Evolutionary conservation across 192 early-diverging fungal species (phyloP).

Genomic region (Mortierella alpina): DNA sequence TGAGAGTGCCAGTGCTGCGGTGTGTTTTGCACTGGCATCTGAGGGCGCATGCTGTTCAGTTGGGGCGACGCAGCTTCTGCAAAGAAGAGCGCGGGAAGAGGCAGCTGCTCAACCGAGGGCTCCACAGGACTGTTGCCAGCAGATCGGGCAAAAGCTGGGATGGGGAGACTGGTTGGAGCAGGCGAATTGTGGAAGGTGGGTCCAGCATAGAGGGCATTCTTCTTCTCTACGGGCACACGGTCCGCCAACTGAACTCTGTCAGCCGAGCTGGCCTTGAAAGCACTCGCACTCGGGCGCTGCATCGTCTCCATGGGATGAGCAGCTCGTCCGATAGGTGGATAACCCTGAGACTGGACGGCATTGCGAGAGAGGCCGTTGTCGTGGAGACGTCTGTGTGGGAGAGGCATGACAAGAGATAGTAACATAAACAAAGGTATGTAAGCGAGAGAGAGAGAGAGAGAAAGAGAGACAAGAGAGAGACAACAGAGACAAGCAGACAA

Average conservation of each 20-base stretch:
- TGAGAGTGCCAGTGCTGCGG: constrained; percentile 8
- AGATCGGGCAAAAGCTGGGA: constrained; percentile 57
- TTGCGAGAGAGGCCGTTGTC: too few relatives aligned
- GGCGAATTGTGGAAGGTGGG: constrained; percentile 70
- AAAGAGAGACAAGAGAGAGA: not conserved
- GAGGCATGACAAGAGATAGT: too few relatives aligned
- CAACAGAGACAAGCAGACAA: not conserved
- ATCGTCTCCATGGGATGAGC: constrained; percentile 7
- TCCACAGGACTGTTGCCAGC: constrained; percentile 18
- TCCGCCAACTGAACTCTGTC: constrained; percentile 19
- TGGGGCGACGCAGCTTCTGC: constrained; percentile 43
- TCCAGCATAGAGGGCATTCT: constrained; percentile 60
- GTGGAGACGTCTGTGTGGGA: too few relatives aligned
- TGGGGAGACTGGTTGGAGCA: constrained; percentile 62
- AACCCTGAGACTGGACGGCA: not conserved
- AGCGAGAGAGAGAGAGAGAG: not conserved
- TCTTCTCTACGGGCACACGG: constrained; percentile 17
- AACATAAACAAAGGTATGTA: too few relatives aligned
- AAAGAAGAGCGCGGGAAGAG: constrained; percentile 24
- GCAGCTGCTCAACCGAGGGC: constrained; percentile 17
- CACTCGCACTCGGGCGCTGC: constrained; percentile 1
- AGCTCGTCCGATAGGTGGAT: not conserved
- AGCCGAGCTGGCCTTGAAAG: constrained; percentile 5
- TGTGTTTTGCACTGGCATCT: not conserved
- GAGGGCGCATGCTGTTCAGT: constrained; percentile 33